These are phyloP conservation scores for Penicillium decumbens DNA, from an alignment of 2,329 filamentous ascomycete species.

Conservation along the genomic window DNA sequence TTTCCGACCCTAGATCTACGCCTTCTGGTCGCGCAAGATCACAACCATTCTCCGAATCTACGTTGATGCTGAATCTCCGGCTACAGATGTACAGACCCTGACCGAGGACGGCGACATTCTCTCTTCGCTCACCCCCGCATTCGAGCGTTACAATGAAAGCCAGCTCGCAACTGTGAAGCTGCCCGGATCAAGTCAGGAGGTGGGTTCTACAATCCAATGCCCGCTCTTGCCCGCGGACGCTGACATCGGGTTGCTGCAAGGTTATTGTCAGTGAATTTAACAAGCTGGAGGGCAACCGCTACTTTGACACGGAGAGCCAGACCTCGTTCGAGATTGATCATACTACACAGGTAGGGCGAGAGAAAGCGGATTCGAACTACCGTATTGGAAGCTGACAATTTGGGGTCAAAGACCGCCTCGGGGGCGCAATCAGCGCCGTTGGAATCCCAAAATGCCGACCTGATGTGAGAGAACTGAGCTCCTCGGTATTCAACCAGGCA, in stretches of 20 bases:
- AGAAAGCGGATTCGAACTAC: neutral
- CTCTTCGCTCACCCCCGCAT: slow-evolving; percentile 71
- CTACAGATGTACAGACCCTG: slow-evolving; percentile 79
- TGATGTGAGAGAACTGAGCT: slow-evolving; percentile 60
- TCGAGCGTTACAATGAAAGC: slow-evolving; percentile 93
- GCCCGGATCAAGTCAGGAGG: slow-evolving; percentile 75
- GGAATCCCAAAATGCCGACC: slow-evolving; percentile 69
- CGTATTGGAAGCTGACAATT: slow-evolving; percentile 7
- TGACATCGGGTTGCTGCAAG: slow-evolving; percentile 34
- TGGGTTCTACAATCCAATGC: slow-evolving; percentile 37
- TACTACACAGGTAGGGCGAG: slow-evolving; percentile 58
- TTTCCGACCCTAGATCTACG: neutral
- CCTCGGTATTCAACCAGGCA: neutral
- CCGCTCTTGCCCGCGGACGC: slow-evolving; percentile 1
- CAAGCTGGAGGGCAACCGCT: slow-evolving; percentile 71
- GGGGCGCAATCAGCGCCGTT: slow-evolving; percentile 71
- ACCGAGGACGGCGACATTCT: slow-evolving; percentile 67
- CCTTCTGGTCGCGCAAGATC: slow-evolving; percentile 3
- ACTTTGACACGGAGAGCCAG: slow-evolving; percentile 84
- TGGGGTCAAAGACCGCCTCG: slow-evolving; percentile 65
- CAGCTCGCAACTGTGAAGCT: slow-evolving; percentile 87
- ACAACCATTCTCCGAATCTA: slow-evolving; percentile 5
- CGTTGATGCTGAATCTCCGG: slow-evolving; percentile 16
- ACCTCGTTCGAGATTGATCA: slow-evolving; percentile 90
- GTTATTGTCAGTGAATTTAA: slow-evolving; percentile 83